Evolutionary conservation across 345 rosid species (phyloP).

Genomic region (Rhodamnia rubescens): DNA sequence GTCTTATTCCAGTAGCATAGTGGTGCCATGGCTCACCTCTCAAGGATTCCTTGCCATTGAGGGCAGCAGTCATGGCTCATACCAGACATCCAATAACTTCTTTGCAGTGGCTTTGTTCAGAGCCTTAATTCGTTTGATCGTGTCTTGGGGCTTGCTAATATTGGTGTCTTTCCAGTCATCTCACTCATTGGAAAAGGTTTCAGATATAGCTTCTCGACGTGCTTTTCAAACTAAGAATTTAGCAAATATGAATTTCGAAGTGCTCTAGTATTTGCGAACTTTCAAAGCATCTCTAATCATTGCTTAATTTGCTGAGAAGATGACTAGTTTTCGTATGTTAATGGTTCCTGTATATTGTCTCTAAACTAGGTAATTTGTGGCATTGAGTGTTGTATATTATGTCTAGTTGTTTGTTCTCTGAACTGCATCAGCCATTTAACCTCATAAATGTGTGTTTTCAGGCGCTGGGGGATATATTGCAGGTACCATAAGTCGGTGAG

Average conservation of each 20-base stretch:
- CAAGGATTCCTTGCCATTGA: not conserved
- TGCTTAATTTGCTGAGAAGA: not conserved
- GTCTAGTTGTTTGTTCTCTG: not conserved
- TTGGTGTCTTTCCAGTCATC: not conserved
- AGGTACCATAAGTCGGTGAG: conserved; percentile 57
- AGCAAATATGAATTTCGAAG: not conserved
- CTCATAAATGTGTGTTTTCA: conserved; percentile 11
- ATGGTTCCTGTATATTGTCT: not conserved
- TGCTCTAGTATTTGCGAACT: not conserved
- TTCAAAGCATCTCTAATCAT: not conserved
- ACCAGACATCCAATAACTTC: not conserved
- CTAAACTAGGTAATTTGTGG: not conserved
- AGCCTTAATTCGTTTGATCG: not conserved
- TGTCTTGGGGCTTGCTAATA: not conserved
- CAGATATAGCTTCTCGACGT: not conserved
- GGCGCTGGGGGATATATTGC: conserved; percentile 67
- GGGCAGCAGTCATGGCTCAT: not conserved
- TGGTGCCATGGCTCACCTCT: not conserved
- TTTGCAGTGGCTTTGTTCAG: not conserved
- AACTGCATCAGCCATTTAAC: not conserved
- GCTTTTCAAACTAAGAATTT: not conserved
- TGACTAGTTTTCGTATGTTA: not conserved
- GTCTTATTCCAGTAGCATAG: not conserved
- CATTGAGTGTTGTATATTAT: not conserved
- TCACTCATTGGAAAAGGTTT: not conserved